Evolutionary conservation across 768 basidiomycete species (phyloP), one percentile per base, ranked within the genome.

Genomic region (Hypsizygus marmoreus): DNA sequence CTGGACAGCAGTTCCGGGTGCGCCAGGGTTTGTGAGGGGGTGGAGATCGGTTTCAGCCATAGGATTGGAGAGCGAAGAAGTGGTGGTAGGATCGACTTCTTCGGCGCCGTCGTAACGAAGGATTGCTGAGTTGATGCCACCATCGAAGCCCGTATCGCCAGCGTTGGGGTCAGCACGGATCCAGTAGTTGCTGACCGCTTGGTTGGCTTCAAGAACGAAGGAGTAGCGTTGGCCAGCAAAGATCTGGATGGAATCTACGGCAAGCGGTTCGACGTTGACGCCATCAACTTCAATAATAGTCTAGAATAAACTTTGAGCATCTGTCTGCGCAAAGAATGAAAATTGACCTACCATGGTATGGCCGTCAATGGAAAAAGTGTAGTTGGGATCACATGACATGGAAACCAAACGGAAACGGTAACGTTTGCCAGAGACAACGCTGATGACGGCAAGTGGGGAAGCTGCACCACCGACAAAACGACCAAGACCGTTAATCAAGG

Each of bases 41-140:
- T 37, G 48, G 7, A 49, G 14, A 6, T 49, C 51, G 29, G 52
- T 46, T 48, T 73, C 73, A 11, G 54, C 17, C 16, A 72, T 53
- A 8, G 62, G 55, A 4, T 54, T 51, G 33, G 51, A 49, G 4
- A 39, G 12, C 3, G 40, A 47, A 8, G 58, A 43, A 2, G 35
- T 45, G 0, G 63, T 61, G 4, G 56, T 60, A 2, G 79, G 78
- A 6, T 47, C 45, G 17, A 11, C 20, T 17, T n/a, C 19, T 11
- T 20, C 20, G n/a, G 47, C 47, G 4, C 47, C 51, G 4, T 12
- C 30, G 28, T 81, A 81, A 10, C 74, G 70, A 8, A 81, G 60
- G 31, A 81, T 79, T 1, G 79, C 81, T 6, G 74, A 78, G 57
- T 78, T 81, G 31, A 75, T 54, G 19, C 76, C 77, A 16, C 62